Percentiles rank a stretch among this genome's conserved stretches.
Evolutionary conservation across 2,329 filamentous ascomycete genomes (phyloP).

Genomic region (Ascochyta lentis): DNA sequence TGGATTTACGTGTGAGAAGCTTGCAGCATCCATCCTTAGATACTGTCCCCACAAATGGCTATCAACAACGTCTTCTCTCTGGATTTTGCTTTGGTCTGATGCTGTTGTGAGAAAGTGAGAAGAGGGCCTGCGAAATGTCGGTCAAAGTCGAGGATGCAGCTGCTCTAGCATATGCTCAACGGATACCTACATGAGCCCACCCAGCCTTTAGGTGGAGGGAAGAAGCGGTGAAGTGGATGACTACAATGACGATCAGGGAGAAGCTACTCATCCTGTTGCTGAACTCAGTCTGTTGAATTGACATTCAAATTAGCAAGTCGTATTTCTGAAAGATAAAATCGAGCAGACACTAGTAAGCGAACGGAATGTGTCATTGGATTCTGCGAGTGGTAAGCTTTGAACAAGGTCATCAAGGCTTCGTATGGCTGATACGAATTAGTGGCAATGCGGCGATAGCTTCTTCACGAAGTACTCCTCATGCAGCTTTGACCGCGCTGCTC

Average conservation of each 20-base stretch:
- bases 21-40: too few relatives aligned
- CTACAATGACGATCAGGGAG: neutral
- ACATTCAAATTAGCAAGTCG: neutral
- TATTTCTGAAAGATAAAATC: neutral
- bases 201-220: neutral
- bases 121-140: neutral
- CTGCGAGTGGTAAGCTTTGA: slow-evolving; percentile 13
- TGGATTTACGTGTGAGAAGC: neutral
- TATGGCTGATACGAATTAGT: slow-evolving; percentile 22
- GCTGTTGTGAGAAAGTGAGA: neutral
- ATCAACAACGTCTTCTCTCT: neutral
- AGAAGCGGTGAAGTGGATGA: neutral
- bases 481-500: slow-evolving; percentile 32
- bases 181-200: neutral
- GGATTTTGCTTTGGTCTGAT: neutral
- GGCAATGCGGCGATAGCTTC: slow-evolving; percentile 36
- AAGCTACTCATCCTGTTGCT: neutral
- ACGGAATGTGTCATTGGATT: slow-evolving; percentile 38
- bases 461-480: slow-evolving; percentile 38
- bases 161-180: neutral
- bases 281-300: neutral
- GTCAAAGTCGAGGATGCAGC: neutral
- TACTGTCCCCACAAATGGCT: neutral
- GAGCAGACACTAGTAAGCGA: neutral
- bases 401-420: neutral